Evolutionary conservation across 169 alveolate species (phyloP).

Genomic region (Ichthyophthirius multifiliis): DNA sequence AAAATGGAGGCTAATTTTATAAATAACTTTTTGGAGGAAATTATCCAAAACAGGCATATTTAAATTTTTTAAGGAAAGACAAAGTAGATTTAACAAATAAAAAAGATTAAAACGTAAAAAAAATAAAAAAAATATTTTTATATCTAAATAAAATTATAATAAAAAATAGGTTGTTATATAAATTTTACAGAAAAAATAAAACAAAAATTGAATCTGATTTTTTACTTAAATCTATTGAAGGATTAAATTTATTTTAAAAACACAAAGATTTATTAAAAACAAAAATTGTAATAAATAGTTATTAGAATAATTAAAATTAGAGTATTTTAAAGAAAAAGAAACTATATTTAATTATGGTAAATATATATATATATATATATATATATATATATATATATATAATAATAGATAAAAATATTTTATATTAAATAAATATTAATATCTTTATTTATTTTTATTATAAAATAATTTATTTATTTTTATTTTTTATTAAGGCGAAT

Average conservation of each 20-base stretch:
- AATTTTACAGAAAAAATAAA: background rate
- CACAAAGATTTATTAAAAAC: background rate
- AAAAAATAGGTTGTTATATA: conserved; percentile 4
- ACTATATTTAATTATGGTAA: conserved; percentile 1
- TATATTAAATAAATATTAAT: background rate
- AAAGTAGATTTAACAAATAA: no score
- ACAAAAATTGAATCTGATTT: background rate
- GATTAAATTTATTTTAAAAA: background rate
- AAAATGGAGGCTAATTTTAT: no score
- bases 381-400: background rate
- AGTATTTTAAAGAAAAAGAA: background rate
- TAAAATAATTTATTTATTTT: background rate
- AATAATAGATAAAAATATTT: background rate
- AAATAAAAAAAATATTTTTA: no score
- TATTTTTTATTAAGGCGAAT: background rate
- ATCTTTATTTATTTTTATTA: background rate
- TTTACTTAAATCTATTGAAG: background rate
- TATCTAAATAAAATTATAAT: no score
- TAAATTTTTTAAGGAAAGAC: no score
- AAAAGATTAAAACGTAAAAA: no score
- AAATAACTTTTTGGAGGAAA: no score
- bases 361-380: background rate
- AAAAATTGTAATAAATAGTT: background rate
- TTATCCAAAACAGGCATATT: no score
- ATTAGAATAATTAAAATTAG: background rate